Conservation (phyloP, 129 eudicot species). For the Centaurea solstitialis region DNA sequence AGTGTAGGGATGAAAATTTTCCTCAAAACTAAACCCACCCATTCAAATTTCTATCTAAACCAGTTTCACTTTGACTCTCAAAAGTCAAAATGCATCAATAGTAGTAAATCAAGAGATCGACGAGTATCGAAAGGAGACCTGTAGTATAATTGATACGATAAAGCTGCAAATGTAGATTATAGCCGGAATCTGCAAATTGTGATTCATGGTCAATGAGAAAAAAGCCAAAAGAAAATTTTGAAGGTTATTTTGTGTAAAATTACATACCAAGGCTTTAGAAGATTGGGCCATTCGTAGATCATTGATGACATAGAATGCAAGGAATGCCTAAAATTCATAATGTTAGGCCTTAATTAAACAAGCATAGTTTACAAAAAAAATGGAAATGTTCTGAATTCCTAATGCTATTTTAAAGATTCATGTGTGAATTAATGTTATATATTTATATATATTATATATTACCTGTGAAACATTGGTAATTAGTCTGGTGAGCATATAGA, state of each 20-base stretch:
- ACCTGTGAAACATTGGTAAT: slow-evolving; percentile 97
- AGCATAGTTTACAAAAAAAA: neutral
- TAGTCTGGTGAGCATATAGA: slow-evolving; percentile 77
- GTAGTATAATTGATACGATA: slow-evolving; percentile 69
- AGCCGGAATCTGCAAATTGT: slow-evolving; percentile 68
- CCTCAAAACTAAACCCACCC: neutral
- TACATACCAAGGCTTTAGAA: slow-evolving; percentile 80
- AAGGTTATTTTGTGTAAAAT: slow-evolving; percentile 14
- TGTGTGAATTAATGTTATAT: neutral
- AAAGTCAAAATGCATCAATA: slow-evolving; percentile 12
- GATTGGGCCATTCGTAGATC: slow-evolving; percentile 89
- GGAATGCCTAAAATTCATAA: slow-evolving; percentile 59
- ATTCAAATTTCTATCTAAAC: neutral
- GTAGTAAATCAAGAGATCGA: neutral
- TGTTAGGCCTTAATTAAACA: neutral
- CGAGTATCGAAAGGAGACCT: slow-evolving; percentile 44
- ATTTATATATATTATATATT: neutral
- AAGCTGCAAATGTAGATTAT: slow-evolving; percentile 86
- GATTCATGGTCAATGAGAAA: neutral
- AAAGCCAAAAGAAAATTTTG: neutral
- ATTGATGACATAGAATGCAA: slow-evolving; percentile 86
- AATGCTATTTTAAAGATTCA: neutral
- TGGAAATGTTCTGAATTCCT: neutral
- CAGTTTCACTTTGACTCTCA: slow-evolving; percentile 9
- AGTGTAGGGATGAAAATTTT: neutral